These are phyloP conservation scores for Grammothele lineata DNA, from an alignment of 768 basidiomycete genomes.

Conservation along the genomic window DNA sequence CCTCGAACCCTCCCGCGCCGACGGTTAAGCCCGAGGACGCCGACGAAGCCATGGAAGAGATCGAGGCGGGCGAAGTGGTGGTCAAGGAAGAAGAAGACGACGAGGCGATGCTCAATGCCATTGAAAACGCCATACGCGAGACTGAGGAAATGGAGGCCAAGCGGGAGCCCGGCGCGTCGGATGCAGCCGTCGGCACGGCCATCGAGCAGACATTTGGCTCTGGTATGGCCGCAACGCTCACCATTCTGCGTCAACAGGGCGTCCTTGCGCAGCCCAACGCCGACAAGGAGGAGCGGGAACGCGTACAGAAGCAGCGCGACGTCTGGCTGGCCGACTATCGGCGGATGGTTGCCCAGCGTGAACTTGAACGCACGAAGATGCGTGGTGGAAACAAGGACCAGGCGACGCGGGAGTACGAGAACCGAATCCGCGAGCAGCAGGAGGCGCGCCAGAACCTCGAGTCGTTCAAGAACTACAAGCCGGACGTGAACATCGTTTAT, in stretches of 20 bases:
- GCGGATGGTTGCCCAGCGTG: conserved; percentile 67
- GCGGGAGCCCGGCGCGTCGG: conserved; percentile 25
- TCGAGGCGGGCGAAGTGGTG: conserved; percentile 80
- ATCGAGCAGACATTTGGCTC: conserved; percentile 74
- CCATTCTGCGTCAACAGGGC: conserved; percentile 90
- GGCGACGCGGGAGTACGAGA: conserved; percentile 91
- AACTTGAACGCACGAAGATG: conserved; percentile 70
- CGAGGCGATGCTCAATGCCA: conserved; percentile 73
- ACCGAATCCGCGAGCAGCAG: conserved; percentile 85
- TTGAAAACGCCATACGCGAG: conserved; percentile 63
- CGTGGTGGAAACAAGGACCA: conserved; percentile 88
- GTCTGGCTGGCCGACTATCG: conserved; percentile 88
- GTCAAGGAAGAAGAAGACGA: conserved; percentile 78
- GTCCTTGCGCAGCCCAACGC: conserved; percentile 61
- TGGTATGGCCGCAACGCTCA: conserved; percentile 87
- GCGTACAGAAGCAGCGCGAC: conserved; percentile 78
- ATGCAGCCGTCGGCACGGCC: conserved; percentile 56
- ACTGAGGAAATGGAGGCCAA: conserved; percentile 52
- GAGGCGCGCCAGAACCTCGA: conserved; percentile 82
- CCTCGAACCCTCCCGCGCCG: conserved; percentile 13
- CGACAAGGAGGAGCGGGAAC: conserved; percentile 74
- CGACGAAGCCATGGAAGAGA: conserved; percentile 65
- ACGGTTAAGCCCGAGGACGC: conserved; percentile 51
- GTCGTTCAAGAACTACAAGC: conserved; percentile 90
- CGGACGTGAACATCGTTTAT: conserved; percentile 94